Evolutionary conservation across 495 filamentous ascomycete genomes (phyloP).

Genomic region (Xylaria flabelliformis): DNA sequence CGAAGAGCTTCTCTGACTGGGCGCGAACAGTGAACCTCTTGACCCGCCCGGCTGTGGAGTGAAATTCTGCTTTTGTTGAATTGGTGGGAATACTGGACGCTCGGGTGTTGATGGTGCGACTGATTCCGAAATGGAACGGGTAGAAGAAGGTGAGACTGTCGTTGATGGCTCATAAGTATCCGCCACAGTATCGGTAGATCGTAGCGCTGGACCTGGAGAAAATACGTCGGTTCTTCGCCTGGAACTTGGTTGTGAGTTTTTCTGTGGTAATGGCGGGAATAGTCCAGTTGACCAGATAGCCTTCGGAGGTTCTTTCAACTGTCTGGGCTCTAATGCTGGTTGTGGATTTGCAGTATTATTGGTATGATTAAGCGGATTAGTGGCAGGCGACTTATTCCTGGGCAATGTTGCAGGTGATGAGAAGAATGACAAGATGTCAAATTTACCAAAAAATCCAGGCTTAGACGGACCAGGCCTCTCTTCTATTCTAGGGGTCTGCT

Average conservation of each 20-base stretch:
- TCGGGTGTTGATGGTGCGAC: slow-evolving; percentile 41
- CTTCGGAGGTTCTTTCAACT: slow-evolving; percentile 28
- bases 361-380: slow-evolving; percentile 21
- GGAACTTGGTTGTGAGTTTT: slow-evolving; percentile 34
- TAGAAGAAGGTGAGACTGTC: slow-evolving; percentile 19
- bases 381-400: slow-evolving; percentile 24
- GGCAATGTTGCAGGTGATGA: slow-evolving; percentile 55
- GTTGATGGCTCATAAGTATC: slow-evolving; percentile 33
- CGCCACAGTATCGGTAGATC: slow-evolving; percentile 28
- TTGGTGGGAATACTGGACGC: slow-evolving; percentile 34
- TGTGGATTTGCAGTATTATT: slow-evolving; percentile 24
- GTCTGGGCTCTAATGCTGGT: slow-evolving; percentile 23
- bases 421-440: slow-evolving; percentile 53
- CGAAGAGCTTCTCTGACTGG: slow-evolving; percentile 24
- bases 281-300: slow-evolving; percentile 39
- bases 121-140: slow-evolving; percentile 23
- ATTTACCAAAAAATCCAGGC: slow-evolving; percentile 35
- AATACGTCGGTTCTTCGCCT: slow-evolving; percentile 34
- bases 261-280: slow-evolving; percentile 43
- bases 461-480: slow-evolving; percentile 36
- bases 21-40: slow-evolving; percentile 43
- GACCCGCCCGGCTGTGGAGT: slow-evolving; percentile 51
- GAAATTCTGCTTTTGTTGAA: slow-evolving; percentile 59
- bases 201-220: slow-evolving; percentile 33
- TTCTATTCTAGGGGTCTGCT: slow-evolving; percentile 28